Conservation (phyloP, 2,329 filamentous ascomycete genomes). For the Neonectria sp. region DNA sequence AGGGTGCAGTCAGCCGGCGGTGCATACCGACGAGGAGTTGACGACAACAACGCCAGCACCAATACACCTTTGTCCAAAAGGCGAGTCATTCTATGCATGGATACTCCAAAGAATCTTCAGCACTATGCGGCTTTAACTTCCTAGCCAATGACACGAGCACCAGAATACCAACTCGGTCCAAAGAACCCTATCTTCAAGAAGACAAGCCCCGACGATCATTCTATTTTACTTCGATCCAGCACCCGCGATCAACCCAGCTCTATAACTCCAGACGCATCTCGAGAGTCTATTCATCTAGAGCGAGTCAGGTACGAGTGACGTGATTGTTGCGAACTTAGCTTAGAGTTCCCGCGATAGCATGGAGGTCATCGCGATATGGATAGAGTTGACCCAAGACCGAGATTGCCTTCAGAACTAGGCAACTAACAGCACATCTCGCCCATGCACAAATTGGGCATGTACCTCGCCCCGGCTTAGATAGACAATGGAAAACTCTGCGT, state of each 20-base stretch:
- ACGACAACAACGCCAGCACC: neutral
- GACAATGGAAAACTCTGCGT: neutral
- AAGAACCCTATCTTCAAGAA: neutral
- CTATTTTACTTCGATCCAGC: neutral
- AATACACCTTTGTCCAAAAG: neutral
- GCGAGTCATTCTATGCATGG: neutral
- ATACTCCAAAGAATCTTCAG: neutral
- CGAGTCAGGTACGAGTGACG: neutral
- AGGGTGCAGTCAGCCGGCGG: neutral
- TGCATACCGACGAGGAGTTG: neutral
- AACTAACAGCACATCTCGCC: neutral
- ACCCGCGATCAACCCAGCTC: neutral
- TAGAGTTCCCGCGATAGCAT: neutral
- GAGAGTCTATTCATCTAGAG: neutral
- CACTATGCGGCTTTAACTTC: neutral
- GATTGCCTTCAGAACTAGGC: neutral
- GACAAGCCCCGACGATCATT: neutral
- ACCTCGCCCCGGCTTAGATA: neutral
- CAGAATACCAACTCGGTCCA: neutral
- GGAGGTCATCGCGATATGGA: neutral
- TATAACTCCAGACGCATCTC: neutral
- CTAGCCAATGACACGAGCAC: neutral
- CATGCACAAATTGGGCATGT: neutral
- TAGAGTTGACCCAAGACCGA: neutral
- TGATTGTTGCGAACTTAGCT: neutral